A percentile compares a stretch with the other conserved stretches of the same genome.
Evolutionary conservation across 2,329 filamentous ascomycete genomes (phyloP).

Genomic region (Diaporthe capsici): DNA sequence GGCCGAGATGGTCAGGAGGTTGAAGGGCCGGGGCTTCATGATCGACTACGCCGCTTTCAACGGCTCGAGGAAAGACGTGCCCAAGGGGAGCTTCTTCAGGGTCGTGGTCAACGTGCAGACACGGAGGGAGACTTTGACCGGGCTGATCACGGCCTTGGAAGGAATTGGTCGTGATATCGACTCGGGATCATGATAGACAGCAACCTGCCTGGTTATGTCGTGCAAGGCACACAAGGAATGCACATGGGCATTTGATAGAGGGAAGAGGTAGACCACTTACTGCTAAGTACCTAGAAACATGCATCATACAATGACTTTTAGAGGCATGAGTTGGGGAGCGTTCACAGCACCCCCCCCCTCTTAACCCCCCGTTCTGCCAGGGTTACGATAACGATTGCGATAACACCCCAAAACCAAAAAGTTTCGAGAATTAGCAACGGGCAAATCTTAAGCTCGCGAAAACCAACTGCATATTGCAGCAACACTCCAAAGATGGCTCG

Average conservation of each 20-base stretch:
- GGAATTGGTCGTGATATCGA: conserved; percentile 55
- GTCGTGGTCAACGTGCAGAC: conserved; percentile 73
- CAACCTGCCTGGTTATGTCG: background rate
- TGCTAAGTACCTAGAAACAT: background rate
- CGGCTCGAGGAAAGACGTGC: conserved; percentile 40
- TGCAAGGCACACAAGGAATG: background rate
- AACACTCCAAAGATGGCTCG: conserved; percentile 49
- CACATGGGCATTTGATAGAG: background rate
- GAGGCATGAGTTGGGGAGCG: background rate
- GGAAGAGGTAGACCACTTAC: background rate
- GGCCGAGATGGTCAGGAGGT: conserved; percentile 60
- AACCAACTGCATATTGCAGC: background rate
- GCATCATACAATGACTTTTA: background rate
- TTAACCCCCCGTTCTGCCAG: background rate
- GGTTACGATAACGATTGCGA: conserved; percentile 33
- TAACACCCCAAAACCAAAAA: conserved; percentile 28
- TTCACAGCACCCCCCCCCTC: background rate
- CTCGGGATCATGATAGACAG: background rate
- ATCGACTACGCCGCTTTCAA: conserved; percentile 71
- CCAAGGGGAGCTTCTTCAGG: conserved; percentile 69
- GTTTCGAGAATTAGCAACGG: background rate
- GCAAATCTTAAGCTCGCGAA: background rate
- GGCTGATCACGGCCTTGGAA: conserved; percentile 68
- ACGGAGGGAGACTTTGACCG: conserved; percentile 63
- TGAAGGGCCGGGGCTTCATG: conserved; percentile 70